Conservation (phyloP, 2,329 filamentous ascomycete species). For the Emmonsiellopsis sp. region DNA sequence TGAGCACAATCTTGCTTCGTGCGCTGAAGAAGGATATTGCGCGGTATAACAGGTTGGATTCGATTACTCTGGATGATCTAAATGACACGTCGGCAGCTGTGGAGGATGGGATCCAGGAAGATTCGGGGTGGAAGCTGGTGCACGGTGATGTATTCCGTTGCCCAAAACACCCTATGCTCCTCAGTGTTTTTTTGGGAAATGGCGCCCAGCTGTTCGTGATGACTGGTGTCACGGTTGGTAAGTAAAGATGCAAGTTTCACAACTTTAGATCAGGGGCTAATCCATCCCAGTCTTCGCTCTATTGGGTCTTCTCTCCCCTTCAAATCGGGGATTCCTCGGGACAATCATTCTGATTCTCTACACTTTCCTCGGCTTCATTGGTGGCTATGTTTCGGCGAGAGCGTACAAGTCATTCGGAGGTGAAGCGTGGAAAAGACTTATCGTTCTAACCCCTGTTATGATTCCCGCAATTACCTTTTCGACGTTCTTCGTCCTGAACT, state of each 20-base stretch:
- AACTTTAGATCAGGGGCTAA: background rate
- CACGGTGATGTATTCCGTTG: constrained; percentile 95
- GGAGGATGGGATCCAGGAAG: constrained; percentile 91
- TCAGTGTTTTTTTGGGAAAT: constrained; percentile 84
- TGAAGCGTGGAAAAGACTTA: constrained; percentile 90
- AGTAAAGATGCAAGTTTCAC: constrained; percentile 13
- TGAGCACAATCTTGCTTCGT: constrained; percentile 82
- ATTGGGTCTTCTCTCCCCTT: constrained; percentile 88
- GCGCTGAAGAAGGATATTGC: constrained; percentile 92
- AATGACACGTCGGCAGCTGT: constrained; percentile 63
- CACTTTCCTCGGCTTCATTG: constrained; percentile 83
- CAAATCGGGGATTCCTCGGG: constrained; percentile 86
- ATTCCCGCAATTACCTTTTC: constrained; percentile 80
- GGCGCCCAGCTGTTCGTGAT: constrained; percentile 96
- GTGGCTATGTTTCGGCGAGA: constrained; percentile 79
- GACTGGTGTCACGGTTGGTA: constrained; percentile 80
- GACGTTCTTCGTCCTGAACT: constrained; percentile 85
- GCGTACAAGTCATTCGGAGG: constrained; percentile 93
- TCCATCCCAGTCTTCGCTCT: constrained; percentile 61
- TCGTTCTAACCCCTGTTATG: constrained; percentile 74
- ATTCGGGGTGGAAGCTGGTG: constrained; percentile 97
- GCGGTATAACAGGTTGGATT: constrained; percentile 88
- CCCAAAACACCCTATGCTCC: constrained; percentile 69
- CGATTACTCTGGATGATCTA: constrained; percentile 82
- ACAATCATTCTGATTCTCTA: constrained; percentile 92